Base-by-base conservation (phyloP, 176 grass and related monocot species). In the Avena eriantha region DNA sequence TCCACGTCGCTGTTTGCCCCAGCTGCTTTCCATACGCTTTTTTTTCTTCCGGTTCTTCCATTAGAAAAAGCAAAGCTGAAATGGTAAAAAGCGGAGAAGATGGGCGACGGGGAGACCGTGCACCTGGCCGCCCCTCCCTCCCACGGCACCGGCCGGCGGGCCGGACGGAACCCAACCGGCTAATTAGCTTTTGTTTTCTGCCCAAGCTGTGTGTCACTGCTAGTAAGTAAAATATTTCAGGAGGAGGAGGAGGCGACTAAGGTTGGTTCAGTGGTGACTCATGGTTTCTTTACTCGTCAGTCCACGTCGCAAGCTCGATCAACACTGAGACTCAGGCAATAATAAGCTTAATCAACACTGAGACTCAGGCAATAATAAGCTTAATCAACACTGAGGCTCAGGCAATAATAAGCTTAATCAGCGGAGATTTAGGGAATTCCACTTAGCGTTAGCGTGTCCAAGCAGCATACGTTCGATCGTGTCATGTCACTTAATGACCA, bases 101-200 rank as follows among this genome's bases (percentile, higher is more conserved):
- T 46, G n/a, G 77, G 35, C 13, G 56, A 14, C 50, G 11, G 4
- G 24, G 61, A 78, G 60, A 74, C 85, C 55, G 68, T 36, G 69
- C 67, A 49, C 85, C 19, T 85, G 39, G 39, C 39, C 39, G 39
- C 39, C 39, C 39, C 39, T 41, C 39, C 39, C 39, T 41, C 39
- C 76, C 4, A 18, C 45, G 55, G 29, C 85, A 73, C 59, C 67
- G 54, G 4, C 14, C 21, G 14, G 18, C 8, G 11, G n/a, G n/a
- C n/a, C n/a, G 66, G 10, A 22, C 33, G 2, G 46, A 58, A 17
- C 11, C 47, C 18, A 33, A 39, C 47, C 29, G 29, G 61, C 23
- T 29, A 29, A 29, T n/a, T n/a, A n/a, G n/a, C n/a, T n/a, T n/a
- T n/a, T n/a, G n/a, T n/a, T n/a, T n/a, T 41, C 5, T 7, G 5